Percentiles rank a stretch among this genome's conserved stretches.
phyloP scores from a whole-genome alignment of 495 filamentous ascomycete species.

The Wilcoxina mikolae region DNA sequence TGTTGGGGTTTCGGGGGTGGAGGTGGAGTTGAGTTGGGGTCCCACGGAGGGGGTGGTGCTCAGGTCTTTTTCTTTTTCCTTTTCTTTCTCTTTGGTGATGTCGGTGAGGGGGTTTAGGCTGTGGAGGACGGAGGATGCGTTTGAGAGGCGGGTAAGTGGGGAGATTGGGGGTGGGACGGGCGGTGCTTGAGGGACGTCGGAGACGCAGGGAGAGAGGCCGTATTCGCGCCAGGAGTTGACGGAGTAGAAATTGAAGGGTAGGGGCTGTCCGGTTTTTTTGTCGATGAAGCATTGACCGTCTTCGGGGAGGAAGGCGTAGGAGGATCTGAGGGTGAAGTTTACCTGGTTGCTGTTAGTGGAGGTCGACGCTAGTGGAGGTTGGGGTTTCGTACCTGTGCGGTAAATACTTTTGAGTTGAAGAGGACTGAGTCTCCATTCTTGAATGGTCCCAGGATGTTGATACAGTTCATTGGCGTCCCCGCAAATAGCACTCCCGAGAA shows the following conservation, averaged over 20 bases:
- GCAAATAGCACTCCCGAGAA: conserved; percentile 80
- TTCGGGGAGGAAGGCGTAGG: conserved; percentile 71
- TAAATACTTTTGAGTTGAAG: conserved; percentile 76
- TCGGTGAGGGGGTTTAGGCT: conserved; percentile 10
- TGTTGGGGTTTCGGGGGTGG: conserved; percentile 33
- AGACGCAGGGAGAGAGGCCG: conserved; percentile 62
- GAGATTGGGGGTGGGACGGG: conserved; percentile 18
- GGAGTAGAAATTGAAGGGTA: conserved; percentile 74
- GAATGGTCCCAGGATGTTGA: conserved; percentile 81
- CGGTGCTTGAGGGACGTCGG: conserved; percentile 39
- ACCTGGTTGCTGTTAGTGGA: conserved; percentile 32
- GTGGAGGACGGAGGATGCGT: conserved; percentile 7
- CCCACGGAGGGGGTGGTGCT: conserved; percentile 26
- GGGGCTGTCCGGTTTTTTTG: conserved; percentile 64
- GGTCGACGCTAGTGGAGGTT: too few species aligned
- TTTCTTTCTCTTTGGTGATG: conserved; percentile 20
- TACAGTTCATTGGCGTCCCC: conserved; percentile 68
- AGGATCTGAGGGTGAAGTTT: conserved; percentile 82
- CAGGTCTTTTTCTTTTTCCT: conserved; percentile 27
- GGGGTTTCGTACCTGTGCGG: conserved; percentile 44
- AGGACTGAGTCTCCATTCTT: conserved; percentile 85
- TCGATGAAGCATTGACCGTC: conserved; percentile 82
- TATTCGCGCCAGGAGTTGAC: conserved; percentile 64
- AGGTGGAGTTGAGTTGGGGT: conserved; percentile 36
- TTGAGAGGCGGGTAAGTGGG: conserved; percentile 2